Conservation (phyloP, 192 early-diverging fungal genomes). For the Endogone sp. region DNA sequence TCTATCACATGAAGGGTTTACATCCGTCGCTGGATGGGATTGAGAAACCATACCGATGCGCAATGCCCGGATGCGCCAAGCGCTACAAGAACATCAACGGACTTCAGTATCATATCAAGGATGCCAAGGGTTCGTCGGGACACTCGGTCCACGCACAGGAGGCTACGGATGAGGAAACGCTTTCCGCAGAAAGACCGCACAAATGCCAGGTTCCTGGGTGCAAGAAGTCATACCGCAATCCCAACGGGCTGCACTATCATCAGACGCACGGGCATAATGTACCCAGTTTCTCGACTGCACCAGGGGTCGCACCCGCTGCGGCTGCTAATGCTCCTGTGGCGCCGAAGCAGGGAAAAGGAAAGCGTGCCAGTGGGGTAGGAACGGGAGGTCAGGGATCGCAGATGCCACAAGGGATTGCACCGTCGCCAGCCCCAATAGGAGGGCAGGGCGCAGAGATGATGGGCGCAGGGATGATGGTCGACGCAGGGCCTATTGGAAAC, state of each 20-base stretch:
- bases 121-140: slow-evolving; percentile 44
- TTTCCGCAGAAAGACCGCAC: slow-evolving; percentile 19
- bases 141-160: slow-evolving; percentile 11
- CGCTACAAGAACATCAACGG: slow-evolving; percentile 85
- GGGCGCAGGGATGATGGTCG: neutral
- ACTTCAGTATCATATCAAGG: slow-evolving; percentile 72
- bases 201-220: slow-evolving; percentile 34
- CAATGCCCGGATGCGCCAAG: slow-evolving; percentile 60
- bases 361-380: neutral
- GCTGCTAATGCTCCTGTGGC: neutral
- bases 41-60: slow-evolving; percentile 63
- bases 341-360: neutral
- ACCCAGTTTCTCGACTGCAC: neutral
- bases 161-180: slow-evolving; percentile 1
- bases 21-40: slow-evolving; percentile 23
- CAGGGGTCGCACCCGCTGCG: neutral
- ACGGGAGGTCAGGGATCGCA: neutral
- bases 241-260: slow-evolving; percentile 41
- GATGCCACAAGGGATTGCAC: neutral
- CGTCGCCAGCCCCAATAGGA: neutral
- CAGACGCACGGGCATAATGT: slow-evolving; percentile 16
- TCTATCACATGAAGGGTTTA: slow-evolving; percentile 34
- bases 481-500: neutral
- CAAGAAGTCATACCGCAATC: slow-evolving; percentile 33
- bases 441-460: neutral